Percentiles rank a stretch among this genome's conserved stretches.
Evolutionary conservation across 257 asterid genomes (phyloP).

Genomic region (Nicotiana obtusifolia): DNA sequence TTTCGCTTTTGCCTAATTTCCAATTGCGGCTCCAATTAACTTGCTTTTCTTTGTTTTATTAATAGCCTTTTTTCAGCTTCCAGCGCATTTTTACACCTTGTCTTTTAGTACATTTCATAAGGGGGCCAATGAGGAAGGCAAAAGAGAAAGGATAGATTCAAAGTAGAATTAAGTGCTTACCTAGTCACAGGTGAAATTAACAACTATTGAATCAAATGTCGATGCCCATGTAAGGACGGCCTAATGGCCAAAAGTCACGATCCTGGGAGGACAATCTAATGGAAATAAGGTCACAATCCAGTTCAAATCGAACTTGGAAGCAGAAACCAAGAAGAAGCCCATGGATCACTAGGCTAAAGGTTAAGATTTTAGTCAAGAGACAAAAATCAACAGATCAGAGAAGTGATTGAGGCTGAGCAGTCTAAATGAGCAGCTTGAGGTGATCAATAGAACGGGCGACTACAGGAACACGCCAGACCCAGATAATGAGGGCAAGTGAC

Average conservation of each 20-base stretch:
- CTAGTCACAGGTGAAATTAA: not conserved
- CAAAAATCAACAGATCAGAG: too few species aligned
- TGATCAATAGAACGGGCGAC: not conserved
- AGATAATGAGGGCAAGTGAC: not conserved
- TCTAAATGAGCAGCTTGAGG: not conserved
- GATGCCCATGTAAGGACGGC: not conserved
- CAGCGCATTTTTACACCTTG: not conserved
- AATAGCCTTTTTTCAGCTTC: not conserved
- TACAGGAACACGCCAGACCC: not conserved
- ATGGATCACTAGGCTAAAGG: not conserved
- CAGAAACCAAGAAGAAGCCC: not conserved
- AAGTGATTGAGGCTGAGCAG: not conserved
- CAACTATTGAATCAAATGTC: not conserved
- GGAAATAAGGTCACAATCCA: not conserved
- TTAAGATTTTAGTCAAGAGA: not conserved
- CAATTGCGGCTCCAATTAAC: not conserved
- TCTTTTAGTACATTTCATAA: not conserved
- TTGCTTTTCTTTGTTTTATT: not conserved
- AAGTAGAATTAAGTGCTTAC: not conserved
- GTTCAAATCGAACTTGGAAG: not conserved
- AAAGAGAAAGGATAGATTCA: not conserved
- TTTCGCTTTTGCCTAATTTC: not conserved
- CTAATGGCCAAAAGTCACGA: not conserved
- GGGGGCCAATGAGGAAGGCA: not conserved
- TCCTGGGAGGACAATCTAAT: too few species aligned